Conservation (phyloP, 768 basidiomycete genomes). For the Lyophyllum semitale region DNA sequence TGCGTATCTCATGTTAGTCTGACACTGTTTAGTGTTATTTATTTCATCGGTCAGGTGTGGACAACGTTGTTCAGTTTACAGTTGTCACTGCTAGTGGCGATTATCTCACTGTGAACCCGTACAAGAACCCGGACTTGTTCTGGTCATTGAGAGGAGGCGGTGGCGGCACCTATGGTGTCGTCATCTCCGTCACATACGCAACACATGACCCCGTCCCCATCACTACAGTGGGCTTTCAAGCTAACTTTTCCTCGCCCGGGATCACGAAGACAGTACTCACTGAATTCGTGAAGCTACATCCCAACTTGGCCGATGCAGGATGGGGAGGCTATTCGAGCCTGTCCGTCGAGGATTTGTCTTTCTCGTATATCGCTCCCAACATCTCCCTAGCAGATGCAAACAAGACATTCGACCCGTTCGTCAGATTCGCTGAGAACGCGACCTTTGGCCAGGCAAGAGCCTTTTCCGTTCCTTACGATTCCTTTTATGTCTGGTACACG, state of each 20-base stretch:
- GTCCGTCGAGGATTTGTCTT: background rate
- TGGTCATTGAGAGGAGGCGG: too few species aligned
- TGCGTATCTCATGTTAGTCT: background rate
- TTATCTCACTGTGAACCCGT: conserved; percentile 35
- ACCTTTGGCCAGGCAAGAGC: background rate
- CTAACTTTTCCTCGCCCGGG: too few species aligned
- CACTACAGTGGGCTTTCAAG: too few species aligned
- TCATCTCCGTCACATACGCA: conserved; percentile 1
- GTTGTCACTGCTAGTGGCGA: conserved; percentile 38
- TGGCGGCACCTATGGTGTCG: conserved; percentile 37
- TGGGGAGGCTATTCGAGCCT: conserved; percentile 1
- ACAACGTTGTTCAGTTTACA: too few species aligned
- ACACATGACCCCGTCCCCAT: conserved; percentile 1
- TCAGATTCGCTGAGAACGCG: conserved; percentile 3
- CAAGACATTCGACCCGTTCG: background rate
- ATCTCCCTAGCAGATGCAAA: conserved; percentile 2
- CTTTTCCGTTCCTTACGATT: conserved; percentile 24
- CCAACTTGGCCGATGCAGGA: too few species aligned
- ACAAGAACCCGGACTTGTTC: too few species aligned
- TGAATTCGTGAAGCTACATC: conserved; percentile 6
- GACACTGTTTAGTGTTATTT: conserved; percentile 30
- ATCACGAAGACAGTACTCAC: conserved; percentile 3
- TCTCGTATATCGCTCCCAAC: background rate
- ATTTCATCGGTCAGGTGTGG: conserved; percentile 42
- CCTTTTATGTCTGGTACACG: background rate